A percentile compares a stretch with the other conserved stretches of the same genome.
Conservation (phyloP, 345 rosid genomes). For the Citrus trifoliata region DNA sequence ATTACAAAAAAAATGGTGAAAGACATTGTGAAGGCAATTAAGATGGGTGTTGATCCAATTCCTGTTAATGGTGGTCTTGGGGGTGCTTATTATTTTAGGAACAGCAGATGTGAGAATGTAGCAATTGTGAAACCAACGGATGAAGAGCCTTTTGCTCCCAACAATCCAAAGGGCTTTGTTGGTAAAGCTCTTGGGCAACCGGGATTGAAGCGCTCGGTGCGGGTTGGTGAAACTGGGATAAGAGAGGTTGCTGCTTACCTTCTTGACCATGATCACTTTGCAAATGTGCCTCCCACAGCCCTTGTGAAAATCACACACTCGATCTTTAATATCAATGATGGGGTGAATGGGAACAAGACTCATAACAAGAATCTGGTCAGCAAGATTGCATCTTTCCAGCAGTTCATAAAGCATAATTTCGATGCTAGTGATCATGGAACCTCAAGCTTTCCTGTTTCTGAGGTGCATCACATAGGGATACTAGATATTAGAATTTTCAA, state of each 20-base stretch:
- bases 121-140: constrained; percentile 98
- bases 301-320: constrained; percentile 96
- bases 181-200: constrained; percentile 98
- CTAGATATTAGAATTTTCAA: constrained; percentile 84
- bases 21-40: constrained; percentile 78
- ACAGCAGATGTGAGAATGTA: constrained; percentile 64
- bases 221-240: constrained; percentile 95
- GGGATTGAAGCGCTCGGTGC: constrained; percentile 90
- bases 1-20: constrained; percentile 51
- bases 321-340: constrained; percentile 80
- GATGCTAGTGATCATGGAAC: constrained; percentile 98
- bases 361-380: constrained; percentile 67
- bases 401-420: constrained; percentile 87
- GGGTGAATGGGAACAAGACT: constrained; percentile 64
- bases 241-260: constrained; percentile 99
- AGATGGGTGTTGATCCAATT: constrained; percentile 79
- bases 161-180: constrained; percentile 95
- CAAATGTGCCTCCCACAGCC: constrained; percentile 94
- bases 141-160: constrained; percentile 99
- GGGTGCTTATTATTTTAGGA: constrained; percentile 89
- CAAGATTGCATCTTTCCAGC: constrained; percentile 96
- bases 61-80: constrained; percentile 87
- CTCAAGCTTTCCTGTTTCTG: constrained; percentile 88
- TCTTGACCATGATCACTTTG: constrained; percentile 73
- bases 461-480: constrained; percentile 92